These are phyloP conservation scores for Coemansia sp. DNA, from an alignment of 192 early-diverging fungal species.

Conservation along the genomic window DNA sequence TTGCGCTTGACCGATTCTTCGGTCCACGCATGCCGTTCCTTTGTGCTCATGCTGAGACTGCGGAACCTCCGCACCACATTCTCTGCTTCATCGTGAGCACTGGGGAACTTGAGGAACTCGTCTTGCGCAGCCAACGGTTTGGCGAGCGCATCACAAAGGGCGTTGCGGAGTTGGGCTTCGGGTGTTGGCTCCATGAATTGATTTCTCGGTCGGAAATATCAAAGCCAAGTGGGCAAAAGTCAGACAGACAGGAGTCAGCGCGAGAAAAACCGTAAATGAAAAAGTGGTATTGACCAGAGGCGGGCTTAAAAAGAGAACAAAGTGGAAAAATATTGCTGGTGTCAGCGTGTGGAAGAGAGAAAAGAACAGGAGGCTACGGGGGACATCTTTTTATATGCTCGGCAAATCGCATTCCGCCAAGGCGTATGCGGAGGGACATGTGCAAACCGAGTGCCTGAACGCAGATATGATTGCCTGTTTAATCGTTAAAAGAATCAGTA, in stretches of 20 bases:
- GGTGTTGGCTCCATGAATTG: slow-evolving; percentile 40
- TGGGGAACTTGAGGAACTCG: slow-evolving; percentile 40
- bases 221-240: not conserved
- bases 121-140: slow-evolving; percentile 48
- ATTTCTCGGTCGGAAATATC: not conserved
- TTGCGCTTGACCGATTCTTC: slow-evolving; percentile 55
- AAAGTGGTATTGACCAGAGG: slow-evolving; percentile 2
- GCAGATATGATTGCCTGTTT: not conserved
- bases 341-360: slow-evolving; percentile 7
- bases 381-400: not conserved
- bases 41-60: slow-evolving; percentile 53
- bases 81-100: slow-evolving; percentile 34
- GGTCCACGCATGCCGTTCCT: slow-evolving; percentile 50
- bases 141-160: slow-evolving; percentile 43
- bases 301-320: not conserved
- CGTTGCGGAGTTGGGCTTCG: slow-evolving; percentile 40
- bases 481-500: not conserved
- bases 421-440: not conserved
- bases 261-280: not conserved
- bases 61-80: slow-evolving; percentile 46
- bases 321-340: slow-evolving; percentile 10
- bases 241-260: not conserved
- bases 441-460: slow-evolving; percentile 4
- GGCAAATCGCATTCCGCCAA: slow-evolving; percentile 13
- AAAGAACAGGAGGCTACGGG: not conserved